A percentile compares a stretch with the other conserved stretches of the same genome.
Evolutionary conservation across 164 flowering plant genomes (phyloP).

Genomic region (Vitis rotundifolia): DNA sequence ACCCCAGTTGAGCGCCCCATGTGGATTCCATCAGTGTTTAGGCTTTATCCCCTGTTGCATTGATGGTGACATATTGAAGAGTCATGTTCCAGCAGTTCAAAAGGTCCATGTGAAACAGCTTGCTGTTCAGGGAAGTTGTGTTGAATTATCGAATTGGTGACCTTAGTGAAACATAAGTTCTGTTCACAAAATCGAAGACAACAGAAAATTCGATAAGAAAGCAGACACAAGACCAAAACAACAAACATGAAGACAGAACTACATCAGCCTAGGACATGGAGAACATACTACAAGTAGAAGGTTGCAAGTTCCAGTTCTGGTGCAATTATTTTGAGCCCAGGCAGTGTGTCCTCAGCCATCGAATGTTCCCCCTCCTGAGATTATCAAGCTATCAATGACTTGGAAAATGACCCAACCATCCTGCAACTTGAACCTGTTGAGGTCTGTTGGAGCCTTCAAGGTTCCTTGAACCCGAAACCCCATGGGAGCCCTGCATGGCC

Average conservation of each 20-base stretch:
- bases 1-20: constrained; percentile 38
- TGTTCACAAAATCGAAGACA: constrained; percentile 6
- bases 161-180: constrained; percentile 1
- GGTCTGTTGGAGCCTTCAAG: constrained; percentile 30
- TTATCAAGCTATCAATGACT: constrained; percentile 13
- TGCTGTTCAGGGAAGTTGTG: constrained; percentile 22
- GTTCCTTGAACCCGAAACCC: constrained; percentile 23
- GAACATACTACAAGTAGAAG: constrained; percentile 19
- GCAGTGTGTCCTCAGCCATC: constrained; percentile 41
- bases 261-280: too few species aligned
- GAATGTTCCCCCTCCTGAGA: constrained; percentile 38
- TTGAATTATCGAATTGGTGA: constrained; percentile 9
- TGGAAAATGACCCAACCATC: constrained; percentile 35
- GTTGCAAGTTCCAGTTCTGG: constrained; percentile 19
- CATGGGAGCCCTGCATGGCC: constrained; percentile 41
- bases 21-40: constrained; percentile 71
- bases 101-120: constrained; percentile 27
- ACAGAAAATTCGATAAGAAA: neutral
- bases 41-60: constrained; percentile 26
- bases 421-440: neutral
- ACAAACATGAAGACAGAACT: too few species aligned
- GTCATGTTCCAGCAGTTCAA: constrained; percentile 18
- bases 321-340: constrained; percentile 34
- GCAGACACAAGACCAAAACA: neutral
- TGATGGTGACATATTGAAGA: constrained; percentile 7